Evolutionary conservation across 345 rosid genomes (phyloP).

Genomic region (Populus euphratica): DNA sequence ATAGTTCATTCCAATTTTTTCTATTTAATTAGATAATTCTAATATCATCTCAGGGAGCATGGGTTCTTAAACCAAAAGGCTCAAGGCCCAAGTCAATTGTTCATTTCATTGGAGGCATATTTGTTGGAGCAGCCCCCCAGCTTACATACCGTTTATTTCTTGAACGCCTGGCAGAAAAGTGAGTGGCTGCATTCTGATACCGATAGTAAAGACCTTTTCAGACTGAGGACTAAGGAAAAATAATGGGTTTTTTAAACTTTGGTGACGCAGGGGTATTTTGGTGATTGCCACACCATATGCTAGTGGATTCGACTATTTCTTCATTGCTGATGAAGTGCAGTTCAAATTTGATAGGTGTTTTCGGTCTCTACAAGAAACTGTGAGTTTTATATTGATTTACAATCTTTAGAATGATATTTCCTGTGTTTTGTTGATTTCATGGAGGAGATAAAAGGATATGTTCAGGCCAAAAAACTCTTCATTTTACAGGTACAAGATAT

Average conservation of each 20-base stretch:
- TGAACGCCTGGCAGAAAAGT: conserved; percentile 88
- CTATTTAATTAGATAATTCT: conserved; percentile 1
- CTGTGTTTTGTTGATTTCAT: neutral
- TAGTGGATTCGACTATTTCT: conserved; percentile 94
- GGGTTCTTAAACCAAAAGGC: conserved; percentile 81
- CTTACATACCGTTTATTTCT: conserved; percentile 90
- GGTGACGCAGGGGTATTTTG: conserved; percentile 68
- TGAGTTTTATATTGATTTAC: conserved; percentile 33
- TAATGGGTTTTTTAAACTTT: neutral
- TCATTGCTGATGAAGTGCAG: conserved; percentile 93
- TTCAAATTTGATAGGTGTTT: conserved; percentile 86
- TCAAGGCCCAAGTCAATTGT: conserved; percentile 65
- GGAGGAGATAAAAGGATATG: neutral
- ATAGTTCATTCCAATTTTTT: neutral
- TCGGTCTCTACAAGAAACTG: conserved; percentile 67
- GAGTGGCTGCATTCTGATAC: conserved; percentile 22
- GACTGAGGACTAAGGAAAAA: conserved; percentile 4
- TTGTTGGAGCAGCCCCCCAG: conserved; percentile 99
- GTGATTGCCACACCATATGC: conserved; percentile 96
- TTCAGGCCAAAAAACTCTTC: conserved; percentile 8
- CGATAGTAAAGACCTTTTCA: neutral
- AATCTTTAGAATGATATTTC: conserved; percentile 1
- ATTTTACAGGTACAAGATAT: conserved; percentile 67
- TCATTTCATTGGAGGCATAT: conserved; percentile 93
- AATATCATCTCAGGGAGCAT: conserved; percentile 64